Conservation (phyloP, 768 basidiomycete species). For the Russula earlei region DNA sequence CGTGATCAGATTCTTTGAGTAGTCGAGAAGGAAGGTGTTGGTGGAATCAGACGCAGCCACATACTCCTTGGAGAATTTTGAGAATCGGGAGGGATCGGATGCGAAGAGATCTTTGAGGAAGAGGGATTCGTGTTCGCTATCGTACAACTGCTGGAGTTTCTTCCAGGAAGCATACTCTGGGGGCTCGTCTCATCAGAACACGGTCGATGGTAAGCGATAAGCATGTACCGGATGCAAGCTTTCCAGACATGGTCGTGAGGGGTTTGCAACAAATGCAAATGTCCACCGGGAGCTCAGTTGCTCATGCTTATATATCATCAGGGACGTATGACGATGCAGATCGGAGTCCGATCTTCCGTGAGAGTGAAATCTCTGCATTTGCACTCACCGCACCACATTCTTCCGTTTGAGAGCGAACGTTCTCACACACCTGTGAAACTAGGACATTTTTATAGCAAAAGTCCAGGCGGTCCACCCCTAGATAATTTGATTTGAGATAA, state of each 20-base stretch:
- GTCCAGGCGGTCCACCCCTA: too few relatives aligned
- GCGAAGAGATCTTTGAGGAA: conserved; percentile 90
- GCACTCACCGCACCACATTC: background rate
- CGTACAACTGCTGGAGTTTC: conserved; percentile 79
- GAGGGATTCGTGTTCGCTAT: conserved; percentile 60
- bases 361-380: conserved; percentile 33
- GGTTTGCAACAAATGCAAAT: background rate
- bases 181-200: background rate
- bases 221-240: conserved; percentile 19
- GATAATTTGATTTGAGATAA: too few relatives aligned
- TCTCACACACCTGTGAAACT: background rate
- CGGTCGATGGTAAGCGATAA: background rate
- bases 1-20: conserved; percentile 94
- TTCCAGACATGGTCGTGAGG: conserved; percentile 18
- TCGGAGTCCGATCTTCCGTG: background rate
- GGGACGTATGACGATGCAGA: background rate
- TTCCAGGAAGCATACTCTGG: conserved; percentile 86
- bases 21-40: conserved; percentile 85
- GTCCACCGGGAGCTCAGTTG: background rate
- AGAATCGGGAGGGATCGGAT: conserved; percentile 78
- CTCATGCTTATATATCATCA: conserved; percentile 13
- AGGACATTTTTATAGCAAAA: conserved; percentile 24
- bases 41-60: conserved; percentile 52
- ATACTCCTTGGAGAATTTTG: conserved; percentile 75
- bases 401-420: conserved; percentile 26